Evolutionary conservation across 345 rosid genomes (phyloP).

Genomic region (Crucihimalaya himalaica): DNA sequence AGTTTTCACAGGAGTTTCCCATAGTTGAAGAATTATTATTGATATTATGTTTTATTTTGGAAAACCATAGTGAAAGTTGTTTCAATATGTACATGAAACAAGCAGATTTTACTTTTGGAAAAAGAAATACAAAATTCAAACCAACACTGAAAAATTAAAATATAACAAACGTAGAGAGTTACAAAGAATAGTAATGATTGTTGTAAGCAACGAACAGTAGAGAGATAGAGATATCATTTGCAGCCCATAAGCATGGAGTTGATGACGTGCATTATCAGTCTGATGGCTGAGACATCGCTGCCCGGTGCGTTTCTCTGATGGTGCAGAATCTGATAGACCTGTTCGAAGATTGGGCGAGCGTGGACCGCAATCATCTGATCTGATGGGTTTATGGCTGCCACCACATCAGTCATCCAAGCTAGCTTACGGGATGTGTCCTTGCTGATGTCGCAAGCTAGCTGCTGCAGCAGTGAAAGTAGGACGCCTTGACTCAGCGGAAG

Average conservation of each 20-base stretch:
- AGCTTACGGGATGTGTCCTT: conserved; percentile 66
- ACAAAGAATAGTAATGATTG: no score
- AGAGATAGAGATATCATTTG: conserved; percentile 45
- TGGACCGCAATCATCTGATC: conserved; percentile 68
- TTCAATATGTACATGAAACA: no score
- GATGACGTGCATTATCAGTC: conserved; percentile 71
- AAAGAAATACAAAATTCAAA: no score
- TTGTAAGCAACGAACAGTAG: no score
- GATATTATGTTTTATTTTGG: no score
- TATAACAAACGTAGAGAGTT: no score
- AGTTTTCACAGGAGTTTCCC: no score
- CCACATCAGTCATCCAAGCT: conserved; percentile 82
- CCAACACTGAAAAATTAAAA: no score
- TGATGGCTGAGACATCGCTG: conserved; percentile 53
- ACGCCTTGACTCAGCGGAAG: conserved; percentile 89
- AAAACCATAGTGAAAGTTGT: no score
- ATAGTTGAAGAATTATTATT: no score
- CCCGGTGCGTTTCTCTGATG: conserved; percentile 57
- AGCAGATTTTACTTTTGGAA: no score
- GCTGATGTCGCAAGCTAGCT: conserved; percentile 71
- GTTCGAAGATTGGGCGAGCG: conserved; percentile 69
- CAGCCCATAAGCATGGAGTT: conserved; percentile 61
- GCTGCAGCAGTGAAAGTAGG: conserved; percentile 80
- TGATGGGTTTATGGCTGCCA: conserved; percentile 66
- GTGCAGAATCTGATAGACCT: conserved; percentile 66